Evolutionary conservation across 192 early-diverging fungal species (phyloP), one percentile per base, ranked within the genome.

Genomic region (Borealophlyctis nickersoniae): DNA sequence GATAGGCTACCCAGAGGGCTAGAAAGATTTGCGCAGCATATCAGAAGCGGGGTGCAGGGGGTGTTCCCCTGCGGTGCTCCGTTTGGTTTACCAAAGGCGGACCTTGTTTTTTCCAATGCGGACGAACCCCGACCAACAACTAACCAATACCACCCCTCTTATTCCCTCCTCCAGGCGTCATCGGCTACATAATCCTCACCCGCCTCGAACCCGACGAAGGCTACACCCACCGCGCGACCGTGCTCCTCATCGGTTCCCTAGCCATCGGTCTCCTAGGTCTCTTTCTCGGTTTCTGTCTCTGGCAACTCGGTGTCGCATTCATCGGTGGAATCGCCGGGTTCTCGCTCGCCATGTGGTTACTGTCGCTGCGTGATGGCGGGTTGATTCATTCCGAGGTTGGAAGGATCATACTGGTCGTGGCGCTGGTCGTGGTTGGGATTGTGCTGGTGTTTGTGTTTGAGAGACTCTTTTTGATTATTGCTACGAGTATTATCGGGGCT

Each of bases 181-280:
- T 56, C 22, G 69, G 56, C n/a, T 71, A 60, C 57, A 62, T 73
- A 23, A 11, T 73, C 35, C 52, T 73, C 22, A 34, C 50, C 22
- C 4, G 36, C 29, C 24, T 70, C 26, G 67, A 77, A 45, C 75
- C 75, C 23, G 26, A 24, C 49, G 24, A 11, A 16, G 75, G 75
- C 1, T 77, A 63, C 34, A 23, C 26, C 48, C 23, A 63, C 24
- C 36, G 61, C 1, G 56, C 36, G 2, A 62, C 59, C 19, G 52
- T 69, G 4, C 52, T 70, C 34, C 62, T 77, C 7, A 24, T 70
- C 2, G 75, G 57, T 3, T 66, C 71, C 4, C 39, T 77, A 2
- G 67, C 64, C 22, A 57, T 57, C 58, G 75, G 71, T 28, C 11
- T 77, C 0, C 34, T 77, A 23, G 70, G 70, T 36, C 70, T 70